These are phyloP conservation scores for Rosa hybrid DNA, from an alignment of 331 rosid species.

Conservation along the genomic window DNA sequence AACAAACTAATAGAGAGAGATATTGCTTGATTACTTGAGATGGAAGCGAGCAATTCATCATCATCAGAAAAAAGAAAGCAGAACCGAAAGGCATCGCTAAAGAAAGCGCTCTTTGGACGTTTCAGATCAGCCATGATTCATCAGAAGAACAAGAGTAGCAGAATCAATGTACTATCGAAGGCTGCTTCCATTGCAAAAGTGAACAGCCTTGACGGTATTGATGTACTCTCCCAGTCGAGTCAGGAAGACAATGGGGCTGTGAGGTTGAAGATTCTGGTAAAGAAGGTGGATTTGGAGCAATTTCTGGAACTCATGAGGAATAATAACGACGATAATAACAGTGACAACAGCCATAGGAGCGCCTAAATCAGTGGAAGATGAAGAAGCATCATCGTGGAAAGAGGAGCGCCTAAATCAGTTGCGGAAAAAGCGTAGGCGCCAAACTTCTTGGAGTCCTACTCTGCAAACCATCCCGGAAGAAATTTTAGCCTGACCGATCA, in stretches of 20 bases:
- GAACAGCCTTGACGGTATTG: neutral
- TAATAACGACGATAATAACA: neutral
- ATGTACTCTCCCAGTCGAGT: slow-evolving; percentile 27
- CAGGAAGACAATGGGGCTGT: slow-evolving; percentile 40
- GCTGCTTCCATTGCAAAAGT: slow-evolving; percentile 7
- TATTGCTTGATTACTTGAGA: neutral
- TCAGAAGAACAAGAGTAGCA: neutral
- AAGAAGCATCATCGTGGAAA: neutral
- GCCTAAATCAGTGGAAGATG: slow-evolving; percentile 22
- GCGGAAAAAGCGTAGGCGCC: slow-evolving; percentile 34
- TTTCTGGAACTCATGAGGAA: slow-evolving; percentile 35
- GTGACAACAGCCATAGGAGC: slow-evolving; percentile 5
- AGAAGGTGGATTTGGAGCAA: slow-evolving; percentile 45
- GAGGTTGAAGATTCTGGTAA: slow-evolving; percentile 57
- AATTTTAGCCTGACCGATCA: neutral
- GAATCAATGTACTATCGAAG: slow-evolving; percentile 17
- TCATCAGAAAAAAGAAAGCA: neutral
- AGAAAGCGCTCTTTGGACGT: slow-evolving; percentile 29
- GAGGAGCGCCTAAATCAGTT: slow-evolving; percentile 42
- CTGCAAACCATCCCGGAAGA: slow-evolving; percentile 71
- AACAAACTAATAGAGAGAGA: neutral
- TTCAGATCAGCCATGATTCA: slow-evolving; percentile 15
- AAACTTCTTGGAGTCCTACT: slow-evolving; percentile 48
- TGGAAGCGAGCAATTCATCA: slow-evolving; percentile 29
- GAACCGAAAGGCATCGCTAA: slow-evolving; percentile 2